A percentile compares a stretch with the other conserved stretches of the same genome.
Evolutionary conservation across 305 asterid genomes (phyloP).

Genomic region (Ilex paraguariensis): DNA sequence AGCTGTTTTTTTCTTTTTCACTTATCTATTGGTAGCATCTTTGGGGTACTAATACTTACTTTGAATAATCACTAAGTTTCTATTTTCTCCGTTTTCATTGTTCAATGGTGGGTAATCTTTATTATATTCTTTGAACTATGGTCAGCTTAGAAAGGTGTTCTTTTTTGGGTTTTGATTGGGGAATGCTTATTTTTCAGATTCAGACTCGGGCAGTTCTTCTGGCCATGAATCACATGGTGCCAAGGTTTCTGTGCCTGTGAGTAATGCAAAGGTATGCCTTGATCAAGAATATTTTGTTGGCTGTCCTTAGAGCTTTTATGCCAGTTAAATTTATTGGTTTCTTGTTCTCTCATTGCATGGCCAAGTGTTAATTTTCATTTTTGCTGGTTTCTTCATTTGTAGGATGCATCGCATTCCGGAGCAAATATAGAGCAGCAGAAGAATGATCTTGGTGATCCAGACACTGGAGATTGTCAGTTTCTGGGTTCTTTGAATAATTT

Average conservation of each 20-base stretch:
- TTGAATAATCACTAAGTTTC: no score
- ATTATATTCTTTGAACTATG: no score
- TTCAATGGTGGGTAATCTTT: no score
- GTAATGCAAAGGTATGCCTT: conserved; percentile 30
- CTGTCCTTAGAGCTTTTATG: not conserved
- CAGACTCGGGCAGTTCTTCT: conserved; percentile 51
- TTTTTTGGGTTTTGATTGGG: not conserved
- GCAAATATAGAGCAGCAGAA: conserved; percentile 27
- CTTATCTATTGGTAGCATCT: no score
- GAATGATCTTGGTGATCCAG: conserved; percentile 18
- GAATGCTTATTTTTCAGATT: conserved; percentile 26
- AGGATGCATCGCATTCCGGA: conserved; percentile 33
- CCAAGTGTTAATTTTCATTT: not conserved
- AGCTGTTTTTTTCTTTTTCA: no score
- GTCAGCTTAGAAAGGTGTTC: no score
- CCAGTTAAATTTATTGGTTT: not conserved
- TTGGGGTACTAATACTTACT: no score
- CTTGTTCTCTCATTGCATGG: not conserved
- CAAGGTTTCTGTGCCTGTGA: conserved; percentile 30
- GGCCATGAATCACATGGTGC: conserved; percentile 38
- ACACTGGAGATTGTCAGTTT: conserved; percentile 31
- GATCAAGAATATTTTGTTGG: no score
- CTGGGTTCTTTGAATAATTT: conserved; percentile 3
- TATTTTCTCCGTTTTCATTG: no score
- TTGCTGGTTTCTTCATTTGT: conserved; percentile 11